Evolutionary conservation across 2,329 filamentous ascomycete genomes (phyloP).

Genomic region (Exophiala viscosa): DNA sequence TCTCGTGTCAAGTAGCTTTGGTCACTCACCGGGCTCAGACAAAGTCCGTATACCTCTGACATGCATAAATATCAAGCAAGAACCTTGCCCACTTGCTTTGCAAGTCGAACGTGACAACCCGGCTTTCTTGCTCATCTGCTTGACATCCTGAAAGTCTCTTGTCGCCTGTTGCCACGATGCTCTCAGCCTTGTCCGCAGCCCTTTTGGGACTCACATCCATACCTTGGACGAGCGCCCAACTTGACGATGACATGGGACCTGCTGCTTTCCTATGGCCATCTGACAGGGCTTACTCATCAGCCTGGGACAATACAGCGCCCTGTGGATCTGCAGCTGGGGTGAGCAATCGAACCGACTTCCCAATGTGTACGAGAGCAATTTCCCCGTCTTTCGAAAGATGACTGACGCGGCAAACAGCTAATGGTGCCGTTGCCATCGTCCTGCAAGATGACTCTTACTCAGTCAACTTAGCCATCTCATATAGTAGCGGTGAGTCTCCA

Average conservation of each 20-base stretch:
- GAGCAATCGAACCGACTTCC: conserved; percentile 54
- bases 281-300: conserved; percentile 54
- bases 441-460: conserved; percentile 57
- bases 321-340: conserved; percentile 53
- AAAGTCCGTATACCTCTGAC: too few relatives aligned
- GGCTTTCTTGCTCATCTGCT: too few relatives aligned
- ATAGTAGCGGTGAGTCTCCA: conserved; percentile 28
- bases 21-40: too few relatives aligned
- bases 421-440: conserved; percentile 54
- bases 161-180: conserved; percentile 12
- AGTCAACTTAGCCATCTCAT: conserved; percentile 53
- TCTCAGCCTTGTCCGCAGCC: background rate
- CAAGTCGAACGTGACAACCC: too few relatives aligned
- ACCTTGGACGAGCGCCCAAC: conserved; percentile 5
- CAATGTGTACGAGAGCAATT: conserved; percentile 48
- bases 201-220: background rate
- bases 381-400: too few relatives aligned
- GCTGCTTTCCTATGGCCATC: conserved; percentile 60
- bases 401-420: too few relatives aligned
- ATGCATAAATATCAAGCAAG: too few relatives aligned
- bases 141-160: too few relatives aligned
- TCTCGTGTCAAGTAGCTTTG: too few relatives aligned
- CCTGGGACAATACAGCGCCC: conserved; percentile 54
- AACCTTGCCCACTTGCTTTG: too few relatives aligned
- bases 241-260: conserved; percentile 48